Evolutionary conservation across 768 basidiomycete species (phyloP).

Genomic region (Mycena alexandri): DNA sequence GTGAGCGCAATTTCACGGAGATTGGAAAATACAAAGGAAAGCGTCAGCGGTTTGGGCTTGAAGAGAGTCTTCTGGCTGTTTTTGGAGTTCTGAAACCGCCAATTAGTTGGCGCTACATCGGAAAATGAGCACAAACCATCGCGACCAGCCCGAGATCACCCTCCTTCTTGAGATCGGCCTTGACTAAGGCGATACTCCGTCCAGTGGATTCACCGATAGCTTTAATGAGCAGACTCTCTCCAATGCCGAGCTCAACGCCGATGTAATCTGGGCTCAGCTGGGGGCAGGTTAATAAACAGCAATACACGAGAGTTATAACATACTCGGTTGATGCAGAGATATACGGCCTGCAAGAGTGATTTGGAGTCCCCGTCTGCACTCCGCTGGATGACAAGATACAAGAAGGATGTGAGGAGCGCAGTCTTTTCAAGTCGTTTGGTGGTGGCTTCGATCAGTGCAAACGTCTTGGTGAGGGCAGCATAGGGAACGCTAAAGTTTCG

Average conservation of each 20-base stretch:
- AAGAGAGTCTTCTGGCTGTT: conserved; percentile 94
- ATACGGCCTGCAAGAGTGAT: conserved; percentile 89
- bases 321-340: conserved; percentile 97
- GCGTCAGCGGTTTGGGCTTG: conserved; percentile 91
- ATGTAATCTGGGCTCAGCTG: conserved; percentile 96
- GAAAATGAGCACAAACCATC: conserved; percentile 68
- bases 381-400: conserved; percentile 90
- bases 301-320: background rate
- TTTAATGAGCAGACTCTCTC: conserved; percentile 93
- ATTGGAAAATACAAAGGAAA: conserved; percentile 91
- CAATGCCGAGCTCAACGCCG: conserved; percentile 95
- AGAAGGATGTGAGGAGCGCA: conserved; percentile 87
- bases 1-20: conserved; percentile 91
- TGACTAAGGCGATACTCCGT: conserved; percentile 84
- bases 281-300: conserved; percentile 21
- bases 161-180: conserved; percentile 92
- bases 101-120: conserved; percentile 8
- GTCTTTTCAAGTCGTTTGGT: conserved; percentile 97
- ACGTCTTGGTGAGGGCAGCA: conserved; percentile 89
- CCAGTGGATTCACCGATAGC: conserved; percentile 97
- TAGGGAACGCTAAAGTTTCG: conserved; percentile 83
- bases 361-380: conserved; percentile 80
- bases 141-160: conserved; percentile 97
- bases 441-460: conserved; percentile 91
- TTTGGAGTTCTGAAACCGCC: conserved; percentile 80